phyloP scores from a whole-genome alignment of 176 grass and related monocot species.

The Raddia distichophylla region DNA sequence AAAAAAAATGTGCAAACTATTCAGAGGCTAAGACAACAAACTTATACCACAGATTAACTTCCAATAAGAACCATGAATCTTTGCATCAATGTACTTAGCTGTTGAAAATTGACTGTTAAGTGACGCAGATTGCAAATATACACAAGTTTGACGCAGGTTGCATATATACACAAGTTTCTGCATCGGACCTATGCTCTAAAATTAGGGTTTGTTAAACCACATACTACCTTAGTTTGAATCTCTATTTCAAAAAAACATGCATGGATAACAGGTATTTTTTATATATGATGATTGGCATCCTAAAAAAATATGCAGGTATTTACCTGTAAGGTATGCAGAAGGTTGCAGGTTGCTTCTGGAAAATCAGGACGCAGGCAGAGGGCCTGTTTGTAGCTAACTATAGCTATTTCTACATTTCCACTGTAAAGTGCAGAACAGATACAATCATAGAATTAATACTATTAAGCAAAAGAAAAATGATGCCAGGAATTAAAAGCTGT shows the following conservation, averaged over 20 bases:
- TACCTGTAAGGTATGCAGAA: conserved; percentile 89
- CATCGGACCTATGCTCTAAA: background rate
- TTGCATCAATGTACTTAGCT: background rate
- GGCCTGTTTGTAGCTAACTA: conserved; percentile 83
- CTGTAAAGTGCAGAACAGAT: conserved; percentile 42
- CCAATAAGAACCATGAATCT: background rate
- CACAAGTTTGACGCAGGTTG: background rate
- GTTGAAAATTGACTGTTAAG: background rate
- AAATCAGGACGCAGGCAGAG: conserved; percentile 75
- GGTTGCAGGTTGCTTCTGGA: conserved; percentile 89
- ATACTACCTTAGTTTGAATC: background rate
- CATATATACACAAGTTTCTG: background rate
- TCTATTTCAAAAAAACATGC: background rate
- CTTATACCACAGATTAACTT: background rate
- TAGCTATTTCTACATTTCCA: conserved; percentile 76
- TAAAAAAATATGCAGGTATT: background rate
- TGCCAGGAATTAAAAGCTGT: background rate
- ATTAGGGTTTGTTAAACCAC: background rate
- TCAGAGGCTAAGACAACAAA: background rate
- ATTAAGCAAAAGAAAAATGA: background rate
- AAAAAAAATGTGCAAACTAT: background rate
- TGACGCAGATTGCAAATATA: background rate
- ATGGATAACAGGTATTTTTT: background rate
- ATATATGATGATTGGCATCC: background rate
- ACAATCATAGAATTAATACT: background rate